These are phyloP conservation scores for Tephrocybe sp. DNA, from an alignment of 768 basidiomycete species.

Conservation along the genomic window DNA sequence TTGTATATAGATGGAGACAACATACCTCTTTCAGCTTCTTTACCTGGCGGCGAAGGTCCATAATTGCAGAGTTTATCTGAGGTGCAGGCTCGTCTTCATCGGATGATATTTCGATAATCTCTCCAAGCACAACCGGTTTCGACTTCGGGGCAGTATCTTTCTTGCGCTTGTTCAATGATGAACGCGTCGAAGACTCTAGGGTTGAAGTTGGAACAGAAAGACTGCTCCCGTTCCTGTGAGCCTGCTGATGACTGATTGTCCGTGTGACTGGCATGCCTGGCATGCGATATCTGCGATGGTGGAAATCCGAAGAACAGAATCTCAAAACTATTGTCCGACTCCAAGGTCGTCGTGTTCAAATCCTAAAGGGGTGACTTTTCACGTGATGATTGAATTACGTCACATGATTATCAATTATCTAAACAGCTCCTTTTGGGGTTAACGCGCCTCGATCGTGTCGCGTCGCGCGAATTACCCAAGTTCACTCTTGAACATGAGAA, in stretches of 20 bases:
- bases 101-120: constrained; percentile 60
- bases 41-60: constrained; percentile 39
- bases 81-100: constrained; percentile 41
- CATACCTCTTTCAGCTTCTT: constrained; percentile 45
- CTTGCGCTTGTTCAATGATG: constrained; percentile 20
- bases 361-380: neutral
- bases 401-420: constrained; percentile 1
- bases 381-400: neutral
- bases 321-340: no score
- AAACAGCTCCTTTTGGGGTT: neutral
- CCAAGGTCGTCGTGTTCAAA: no score
- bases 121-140: constrained; percentile 21
- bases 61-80: constrained; percentile 19
- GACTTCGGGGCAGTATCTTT: constrained; percentile 13
- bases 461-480: no score
- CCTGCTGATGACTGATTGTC: neutral
- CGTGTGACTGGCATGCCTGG: constrained; percentile 16
- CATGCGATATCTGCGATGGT: no score
- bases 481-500: no score
- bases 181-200: constrained; percentile 1
- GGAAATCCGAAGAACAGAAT: no score
- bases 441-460: no score
- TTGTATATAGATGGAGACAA: constrained; percentile 2
- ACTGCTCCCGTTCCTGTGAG: neutral
- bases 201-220: neutral